Conservation (phyloP, 2,329 filamentous ascomycete genomes). For the Ceratocystis alfenasii region DNA sequence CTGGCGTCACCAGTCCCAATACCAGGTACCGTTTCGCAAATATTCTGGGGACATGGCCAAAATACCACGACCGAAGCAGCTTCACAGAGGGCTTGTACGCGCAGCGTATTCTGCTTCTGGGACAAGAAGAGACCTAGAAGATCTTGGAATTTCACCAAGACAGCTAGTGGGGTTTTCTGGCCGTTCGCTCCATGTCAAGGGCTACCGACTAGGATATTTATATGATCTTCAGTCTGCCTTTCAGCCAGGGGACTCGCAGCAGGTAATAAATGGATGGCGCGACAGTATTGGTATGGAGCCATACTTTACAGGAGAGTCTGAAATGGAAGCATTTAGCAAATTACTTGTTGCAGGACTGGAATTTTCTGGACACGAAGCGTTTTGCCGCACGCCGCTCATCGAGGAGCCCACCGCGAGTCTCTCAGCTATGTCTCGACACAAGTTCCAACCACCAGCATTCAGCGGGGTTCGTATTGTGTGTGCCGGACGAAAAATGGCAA, state of each 20-base stretch:
- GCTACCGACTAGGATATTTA: constrained; percentile 24
- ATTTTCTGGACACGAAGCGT: constrained; percentile 17
- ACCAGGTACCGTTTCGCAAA: constrained; percentile 23
- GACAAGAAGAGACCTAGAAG: constrained; percentile 16
- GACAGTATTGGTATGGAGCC: constrained; percentile 8
- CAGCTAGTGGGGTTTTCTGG: constrained; percentile 19
- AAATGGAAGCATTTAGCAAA: constrained; percentile 22
- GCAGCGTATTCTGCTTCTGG: constrained; percentile 23
- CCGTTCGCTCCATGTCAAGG: constrained; percentile 21
- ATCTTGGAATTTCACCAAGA: constrained; percentile 16
- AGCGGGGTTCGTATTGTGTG: constrained; percentile 22
- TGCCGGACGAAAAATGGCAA: constrained; percentile 21
- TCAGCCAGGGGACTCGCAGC: constrained; percentile 18
- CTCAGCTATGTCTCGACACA: neutral
- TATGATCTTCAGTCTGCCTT: constrained; percentile 23
- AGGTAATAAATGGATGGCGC: constrained; percentile 20
- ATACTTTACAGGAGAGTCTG: constrained; percentile 23
- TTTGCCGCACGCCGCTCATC: constrained; percentile 18
- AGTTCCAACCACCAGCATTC: constrained; percentile 14
- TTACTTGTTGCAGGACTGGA: constrained; percentile 22
- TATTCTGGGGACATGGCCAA: constrained; percentile 20
- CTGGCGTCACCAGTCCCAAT: constrained; percentile 23
- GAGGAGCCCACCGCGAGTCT: constrained; percentile 1
- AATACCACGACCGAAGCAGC: constrained; percentile 13
- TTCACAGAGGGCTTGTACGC: neutral